phyloP scores from a whole-genome alignment of 2,329 filamentous ascomycete genomes.

The Penicillium sp. region DNA sequence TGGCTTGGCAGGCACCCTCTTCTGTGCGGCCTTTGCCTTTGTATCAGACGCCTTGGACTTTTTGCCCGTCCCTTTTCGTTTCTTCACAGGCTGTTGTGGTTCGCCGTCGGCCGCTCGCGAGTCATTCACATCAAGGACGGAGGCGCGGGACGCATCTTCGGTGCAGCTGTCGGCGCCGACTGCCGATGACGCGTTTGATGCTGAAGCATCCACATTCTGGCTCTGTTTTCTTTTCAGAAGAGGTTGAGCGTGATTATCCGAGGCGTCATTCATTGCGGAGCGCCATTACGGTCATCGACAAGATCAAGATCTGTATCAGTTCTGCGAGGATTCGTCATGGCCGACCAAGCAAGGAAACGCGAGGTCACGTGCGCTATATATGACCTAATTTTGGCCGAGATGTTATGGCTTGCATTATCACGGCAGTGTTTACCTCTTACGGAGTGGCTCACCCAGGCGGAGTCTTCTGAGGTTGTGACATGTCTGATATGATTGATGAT shows the following conservation, averaged over 20 bases:
- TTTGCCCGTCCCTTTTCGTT: slow-evolving; percentile 5
- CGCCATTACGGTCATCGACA: slow-evolving; percentile 17
- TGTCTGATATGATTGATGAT: too few species aligned
- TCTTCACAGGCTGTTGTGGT: not conserved
- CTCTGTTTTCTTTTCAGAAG: slow-evolving; percentile 17
- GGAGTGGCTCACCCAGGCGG: too few species aligned
- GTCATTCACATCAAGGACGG: not conserved
- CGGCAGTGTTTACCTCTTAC: too few species aligned
- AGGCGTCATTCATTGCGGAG: slow-evolving; percentile 19
- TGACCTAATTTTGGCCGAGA: too few species aligned
- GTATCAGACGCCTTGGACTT: slow-evolving; percentile 1
- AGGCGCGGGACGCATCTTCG: not conserved
- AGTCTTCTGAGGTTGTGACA: too few species aligned
- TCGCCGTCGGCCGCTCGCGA: not conserved
- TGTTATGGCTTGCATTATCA: too few species aligned
- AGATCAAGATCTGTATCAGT: not conserved
- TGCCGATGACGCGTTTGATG: slow-evolving; percentile 14
- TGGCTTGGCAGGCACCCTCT: slow-evolving; percentile 39
- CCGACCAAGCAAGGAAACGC: slow-evolving; percentile 10
- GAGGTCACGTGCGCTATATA: slow-evolving; percentile 15
- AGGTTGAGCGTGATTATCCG: not conserved
- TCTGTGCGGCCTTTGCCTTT: slow-evolving; percentile 12
- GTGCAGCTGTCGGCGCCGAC: not conserved
- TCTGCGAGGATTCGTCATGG: not conserved
- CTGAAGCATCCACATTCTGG: slow-evolving; percentile 6